A percentile compares a stretch with the other conserved stretches of the same genome.
Conservation (phyloP, 768 basidiomycete species). For the Filobasidium wieringae region DNA sequence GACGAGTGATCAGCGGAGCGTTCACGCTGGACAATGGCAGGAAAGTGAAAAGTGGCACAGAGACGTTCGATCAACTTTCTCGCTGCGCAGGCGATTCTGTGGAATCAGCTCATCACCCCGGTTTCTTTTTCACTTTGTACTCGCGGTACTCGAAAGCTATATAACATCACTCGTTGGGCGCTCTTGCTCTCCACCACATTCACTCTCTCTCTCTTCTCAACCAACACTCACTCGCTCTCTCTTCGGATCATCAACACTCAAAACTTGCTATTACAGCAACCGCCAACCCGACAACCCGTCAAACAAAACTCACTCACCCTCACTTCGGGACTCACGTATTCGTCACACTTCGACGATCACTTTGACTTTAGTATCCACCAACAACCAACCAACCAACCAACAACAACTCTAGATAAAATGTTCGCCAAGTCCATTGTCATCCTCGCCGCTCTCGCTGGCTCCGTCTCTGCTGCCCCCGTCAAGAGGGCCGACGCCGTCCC, state of each 20-base stretch:
- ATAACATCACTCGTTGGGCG: background rate
- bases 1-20: too few species aligned
- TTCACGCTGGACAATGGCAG: too few species aligned
- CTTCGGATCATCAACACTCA: background rate
- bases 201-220: background rate
- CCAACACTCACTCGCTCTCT: conserved; percentile 1
- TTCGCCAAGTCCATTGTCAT: conserved; percentile 17
- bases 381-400: conserved; percentile 11
- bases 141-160: background rate
- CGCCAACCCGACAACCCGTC: background rate
- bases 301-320: background rate
- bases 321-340: background rate
- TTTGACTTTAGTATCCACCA: background rate
- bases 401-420: conserved; percentile 19
- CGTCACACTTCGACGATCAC: background rate
- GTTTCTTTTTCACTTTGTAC: background rate
- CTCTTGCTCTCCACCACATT: background rate
- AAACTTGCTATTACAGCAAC: background rate
- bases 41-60: too few species aligned
- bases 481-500: conserved; percentile 13
- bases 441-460: conserved; percentile 21
- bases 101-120: background rate
- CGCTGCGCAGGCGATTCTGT: background rate
- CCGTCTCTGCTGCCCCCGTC: conserved; percentile 18
- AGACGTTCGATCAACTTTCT: too few species aligned